Conservation (phyloP, 1,139 yeast species). For the Yamadazyma pseudoaaseri region DNA sequence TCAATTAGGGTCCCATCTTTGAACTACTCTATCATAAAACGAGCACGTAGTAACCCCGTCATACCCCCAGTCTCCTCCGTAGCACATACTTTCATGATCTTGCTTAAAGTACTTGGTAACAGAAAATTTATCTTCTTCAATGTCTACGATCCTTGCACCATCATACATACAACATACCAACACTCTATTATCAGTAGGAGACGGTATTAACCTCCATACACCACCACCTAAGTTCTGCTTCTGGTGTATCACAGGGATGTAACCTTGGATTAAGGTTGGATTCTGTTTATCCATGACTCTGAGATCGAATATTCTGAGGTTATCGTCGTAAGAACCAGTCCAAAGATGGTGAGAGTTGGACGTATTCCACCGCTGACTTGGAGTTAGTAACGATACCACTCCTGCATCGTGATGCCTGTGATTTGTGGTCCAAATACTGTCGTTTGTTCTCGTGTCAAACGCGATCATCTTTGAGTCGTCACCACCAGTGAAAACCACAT, state of each 20-base stretch:
- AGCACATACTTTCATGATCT: slow-evolving; percentile 89
- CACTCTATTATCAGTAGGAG: slow-evolving; percentile 50
- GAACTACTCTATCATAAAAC: slow-evolving; percentile 82
- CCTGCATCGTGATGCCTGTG: slow-evolving; percentile 78
- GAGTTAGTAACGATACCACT: slow-evolving; percentile 71
- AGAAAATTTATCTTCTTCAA: slow-evolving; percentile 32
- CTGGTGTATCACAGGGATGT: slow-evolving; percentile 44
- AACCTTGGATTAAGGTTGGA: slow-evolving; percentile 42
- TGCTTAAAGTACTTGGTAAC: slow-evolving; percentile 55
- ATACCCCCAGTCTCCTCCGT: slow-evolving; percentile 87
- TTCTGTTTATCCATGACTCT: slow-evolving; percentile 47
- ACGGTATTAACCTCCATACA: slow-evolving; percentile 86
- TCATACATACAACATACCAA: slow-evolving; percentile 93
- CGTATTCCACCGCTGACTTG: slow-evolving; percentile 39
- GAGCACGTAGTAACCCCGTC: slow-evolving; percentile 75
- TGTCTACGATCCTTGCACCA: slow-evolving; percentile 71
- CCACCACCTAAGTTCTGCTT: slow-evolving; percentile 78
- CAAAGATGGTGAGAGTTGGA: slow-evolving; percentile 55
- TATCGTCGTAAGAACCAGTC: slow-evolving; percentile 94
- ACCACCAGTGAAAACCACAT: slow-evolving; percentile 83
- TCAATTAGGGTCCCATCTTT: slow-evolving; percentile 52
- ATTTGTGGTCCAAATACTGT: slow-evolving; percentile 53
- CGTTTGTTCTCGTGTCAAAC: slow-evolving; percentile 60
- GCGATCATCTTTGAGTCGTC: slow-evolving; percentile 80
- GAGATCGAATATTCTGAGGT: slow-evolving; percentile 66